Conservation (phyloP, 2,329 filamentous ascomycete species). For the Alternaria postmessia region DNA sequence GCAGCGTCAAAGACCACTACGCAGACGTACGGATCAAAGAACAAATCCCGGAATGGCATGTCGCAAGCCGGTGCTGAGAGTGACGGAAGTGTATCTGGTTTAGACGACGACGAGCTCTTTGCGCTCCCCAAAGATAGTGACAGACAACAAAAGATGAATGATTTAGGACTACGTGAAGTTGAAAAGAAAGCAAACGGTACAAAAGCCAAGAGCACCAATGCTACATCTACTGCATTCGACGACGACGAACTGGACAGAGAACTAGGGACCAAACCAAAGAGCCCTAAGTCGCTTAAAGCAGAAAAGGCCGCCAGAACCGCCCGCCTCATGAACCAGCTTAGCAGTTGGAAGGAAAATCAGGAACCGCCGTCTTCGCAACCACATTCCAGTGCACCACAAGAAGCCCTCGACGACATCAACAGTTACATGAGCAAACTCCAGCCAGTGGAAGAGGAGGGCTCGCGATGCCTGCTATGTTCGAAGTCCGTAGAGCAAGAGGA, state of each 20-base stretch:
- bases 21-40: slow-evolving; percentile 2
- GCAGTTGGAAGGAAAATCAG: slow-evolving; percentile 23
- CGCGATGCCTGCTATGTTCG: slow-evolving; percentile 72
- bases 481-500: slow-evolving; percentile 63
- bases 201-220: not conserved
- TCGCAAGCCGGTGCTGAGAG: slow-evolving; percentile 2
- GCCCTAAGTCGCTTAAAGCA: not conserved
- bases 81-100: slow-evolving; percentile 8
- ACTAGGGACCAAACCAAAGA: slow-evolving; percentile 3
- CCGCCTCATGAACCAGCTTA: slow-evolving; percentile 26
- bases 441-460: slow-evolving; percentile 26
- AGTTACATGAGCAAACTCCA: slow-evolving; percentile 29
- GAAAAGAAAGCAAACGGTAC: slow-evolving; percentile 7
- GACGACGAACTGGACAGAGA: slow-evolving; percentile 8
- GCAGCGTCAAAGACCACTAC: not conserved
- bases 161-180: slow-evolving; percentile 16
- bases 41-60: not conserved
- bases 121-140: slow-evolving; percentile 1
- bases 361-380: slow-evolving; percentile 25
- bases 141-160: not conserved
- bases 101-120: slow-evolving; percentile 10
- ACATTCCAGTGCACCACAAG: slow-evolving; percentile 25
- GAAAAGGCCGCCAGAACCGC: slow-evolving; percentile 15
- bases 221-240: not conserved
- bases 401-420: slow-evolving; percentile 25